A percentile compares a stretch with the other conserved stretches of the same genome.
Conservation (phyloP, 306 rosid genomes). For the Urtica urens region DNA sequence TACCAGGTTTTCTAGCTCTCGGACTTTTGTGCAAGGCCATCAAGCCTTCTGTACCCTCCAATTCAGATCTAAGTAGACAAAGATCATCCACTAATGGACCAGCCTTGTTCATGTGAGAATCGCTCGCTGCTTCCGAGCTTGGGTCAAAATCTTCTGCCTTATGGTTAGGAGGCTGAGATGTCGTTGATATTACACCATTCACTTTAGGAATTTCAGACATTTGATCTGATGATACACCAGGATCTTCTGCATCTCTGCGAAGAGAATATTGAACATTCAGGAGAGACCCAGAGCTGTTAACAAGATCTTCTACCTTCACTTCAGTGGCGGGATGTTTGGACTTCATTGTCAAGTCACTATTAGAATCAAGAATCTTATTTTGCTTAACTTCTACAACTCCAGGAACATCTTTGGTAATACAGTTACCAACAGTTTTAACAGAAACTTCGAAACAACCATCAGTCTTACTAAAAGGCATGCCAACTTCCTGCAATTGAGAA, state of each 20-base stretch:
- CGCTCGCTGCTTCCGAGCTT: constrained; percentile 31
- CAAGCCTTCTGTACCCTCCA: constrained; percentile 40
- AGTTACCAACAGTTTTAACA: constrained; percentile 27
- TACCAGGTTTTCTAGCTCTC: constrained; percentile 39
- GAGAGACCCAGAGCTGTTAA: constrained; percentile 33
- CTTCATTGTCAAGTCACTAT: constrained; percentile 22
- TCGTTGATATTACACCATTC: constrained; percentile 25
- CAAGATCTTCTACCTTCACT: constrained; percentile 37
- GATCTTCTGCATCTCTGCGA: constrained; percentile 29
- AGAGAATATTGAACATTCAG: constrained; percentile 37
- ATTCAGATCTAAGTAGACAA: constrained; percentile 38
- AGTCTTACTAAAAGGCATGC: constrained; percentile 19
- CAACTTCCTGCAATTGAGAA: constrained; percentile 42
- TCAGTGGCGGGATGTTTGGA: constrained; percentile 30
- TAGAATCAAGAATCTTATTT: constrained; percentile 35
- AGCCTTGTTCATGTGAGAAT: constrained; percentile 32
- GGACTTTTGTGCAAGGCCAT: constrained; percentile 27
- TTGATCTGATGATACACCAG: constrained; percentile 31
- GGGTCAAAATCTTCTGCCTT: constrained; percentile 32
- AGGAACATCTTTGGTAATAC: constrained; percentile 25
- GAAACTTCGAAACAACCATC: constrained; percentile 18
- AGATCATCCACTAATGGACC: constrained; percentile 32
- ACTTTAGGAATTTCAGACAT: constrained; percentile 30
- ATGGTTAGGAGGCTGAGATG: constrained; percentile 32
- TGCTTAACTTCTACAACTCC: constrained; percentile 33